phyloP scores from a whole-genome alignment of 1,284 basidiomycete genomes.

The Volvariella volvacea region DNA sequence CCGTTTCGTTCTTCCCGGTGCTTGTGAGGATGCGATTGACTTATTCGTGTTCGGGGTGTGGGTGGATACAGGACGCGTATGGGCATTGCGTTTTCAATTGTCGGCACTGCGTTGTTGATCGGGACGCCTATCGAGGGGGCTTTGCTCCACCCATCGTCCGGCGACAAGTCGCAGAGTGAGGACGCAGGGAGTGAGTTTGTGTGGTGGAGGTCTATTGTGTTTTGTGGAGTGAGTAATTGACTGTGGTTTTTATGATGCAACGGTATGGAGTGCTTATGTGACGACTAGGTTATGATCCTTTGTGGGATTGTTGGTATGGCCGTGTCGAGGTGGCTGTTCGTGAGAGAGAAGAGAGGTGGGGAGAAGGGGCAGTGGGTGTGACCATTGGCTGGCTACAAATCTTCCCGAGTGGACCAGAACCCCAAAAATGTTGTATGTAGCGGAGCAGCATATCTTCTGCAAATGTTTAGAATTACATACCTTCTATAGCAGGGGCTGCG shows the following conservation, averaged over 20 bases:
- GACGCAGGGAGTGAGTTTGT: slow-evolving; percentile 10
- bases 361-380: slow-evolving; percentile 8
- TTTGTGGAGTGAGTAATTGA: slow-evolving; percentile 29
- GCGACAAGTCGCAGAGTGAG: too few species aligned
- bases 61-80: slow-evolving; percentile 32
- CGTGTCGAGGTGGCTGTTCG: slow-evolving; percentile 20
- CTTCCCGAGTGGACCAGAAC: too few species aligned
- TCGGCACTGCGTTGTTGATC: slow-evolving; percentile 39
- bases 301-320: slow-evolving; percentile 20
- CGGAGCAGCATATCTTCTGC: too few species aligned
- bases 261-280: not conserved
- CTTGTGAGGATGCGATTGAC: not conserved
- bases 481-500: too few species aligned
- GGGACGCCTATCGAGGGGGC: slow-evolving; percentile 43
- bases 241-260: not conserved
- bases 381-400: too few species aligned
- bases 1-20: too few species aligned
- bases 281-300: slow-evolving; percentile 17
- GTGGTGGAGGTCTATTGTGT: slow-evolving; percentile 32
- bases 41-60: not conserved
- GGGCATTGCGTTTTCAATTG: slow-evolving; percentile 45
- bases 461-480: too few species aligned
- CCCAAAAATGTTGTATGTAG: too few species aligned
- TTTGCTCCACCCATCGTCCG: slow-evolving; percentile 22
- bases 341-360: slow-evolving; percentile 14